phyloP scores from a whole-genome alignment of 2,329 filamentous ascomycete species.

The Apiospora saccharicola region DNA sequence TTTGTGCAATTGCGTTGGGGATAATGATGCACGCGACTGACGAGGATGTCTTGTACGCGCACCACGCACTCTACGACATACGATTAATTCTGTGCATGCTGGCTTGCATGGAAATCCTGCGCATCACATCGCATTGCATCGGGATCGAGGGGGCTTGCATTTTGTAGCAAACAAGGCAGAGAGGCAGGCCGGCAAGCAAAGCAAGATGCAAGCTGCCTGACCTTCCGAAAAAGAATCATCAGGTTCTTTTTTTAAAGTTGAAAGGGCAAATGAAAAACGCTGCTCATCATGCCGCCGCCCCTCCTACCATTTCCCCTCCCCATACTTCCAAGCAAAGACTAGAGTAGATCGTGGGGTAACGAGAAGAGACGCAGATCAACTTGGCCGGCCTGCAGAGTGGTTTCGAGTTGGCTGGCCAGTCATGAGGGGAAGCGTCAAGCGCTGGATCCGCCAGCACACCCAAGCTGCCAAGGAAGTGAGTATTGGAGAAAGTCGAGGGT shows the following conservation, averaged over 20 bases:
- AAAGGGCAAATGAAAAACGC: background rate
- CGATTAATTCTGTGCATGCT: background rate
- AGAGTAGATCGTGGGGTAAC: constrained; percentile 18
- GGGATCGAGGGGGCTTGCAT: background rate
- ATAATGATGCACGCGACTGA: background rate
- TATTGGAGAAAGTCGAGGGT: background rate
- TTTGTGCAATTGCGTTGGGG: background rate
- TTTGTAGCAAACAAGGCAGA: background rate
- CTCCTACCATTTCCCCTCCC: background rate
- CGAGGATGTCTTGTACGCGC: constrained; percentile 10
- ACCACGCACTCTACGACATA: background rate
- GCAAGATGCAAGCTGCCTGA: background rate
- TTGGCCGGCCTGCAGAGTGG: constrained; percentile 1
- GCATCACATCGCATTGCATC: background rate
- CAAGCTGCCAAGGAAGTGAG: background rate
- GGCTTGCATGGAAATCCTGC: background rate
- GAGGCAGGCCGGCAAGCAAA: background rate
- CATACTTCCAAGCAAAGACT: background rate
- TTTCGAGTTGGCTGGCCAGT: constrained; percentile 13
- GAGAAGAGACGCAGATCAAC: constrained; percentile 9
- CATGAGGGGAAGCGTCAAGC: background rate
- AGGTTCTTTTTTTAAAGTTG: constrained; percentile 10
- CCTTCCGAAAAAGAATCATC: background rate
- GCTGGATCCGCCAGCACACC: background rate
- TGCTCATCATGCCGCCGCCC: background rate